Percentiles rank a stretch among this genome's conserved stretches.
These are phyloP conservation scores for Nakazawaea ishiwadae DNA, from an alignment of 805 yeast genomes.

Conservation along the genomic window DNA sequence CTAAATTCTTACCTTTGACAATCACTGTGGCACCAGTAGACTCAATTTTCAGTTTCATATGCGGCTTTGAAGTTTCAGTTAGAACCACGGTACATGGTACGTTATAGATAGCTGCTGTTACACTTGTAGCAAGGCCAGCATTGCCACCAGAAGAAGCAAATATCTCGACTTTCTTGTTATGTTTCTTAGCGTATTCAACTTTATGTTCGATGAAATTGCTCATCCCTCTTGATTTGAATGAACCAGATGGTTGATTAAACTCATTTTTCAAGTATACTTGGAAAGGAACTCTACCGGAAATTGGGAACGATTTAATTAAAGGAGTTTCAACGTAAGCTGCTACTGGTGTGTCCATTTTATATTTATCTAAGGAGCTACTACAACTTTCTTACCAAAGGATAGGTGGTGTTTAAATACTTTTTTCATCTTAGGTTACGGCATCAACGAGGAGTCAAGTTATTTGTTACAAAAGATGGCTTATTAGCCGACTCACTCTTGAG, in stretches of 20 bases:
- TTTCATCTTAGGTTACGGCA: too few species aligned
- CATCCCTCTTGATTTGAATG: constrained; percentile 53
- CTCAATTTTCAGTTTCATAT: constrained; percentile 41
- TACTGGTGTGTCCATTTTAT: neutral
- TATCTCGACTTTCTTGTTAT: constrained; percentile 31
- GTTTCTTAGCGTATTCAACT: constrained; percentile 23
- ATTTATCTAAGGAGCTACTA: neutral
- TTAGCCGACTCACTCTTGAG: too few species aligned
- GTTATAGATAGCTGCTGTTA: constrained; percentile 32
- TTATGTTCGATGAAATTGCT: constrained; percentile 39
- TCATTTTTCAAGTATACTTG: constrained; percentile 45
- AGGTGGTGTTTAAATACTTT: too few species aligned
- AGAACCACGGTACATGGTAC: constrained; percentile 58
- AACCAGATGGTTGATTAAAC: constrained; percentile 50
- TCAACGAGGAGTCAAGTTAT: too few species aligned
- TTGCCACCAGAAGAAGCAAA: constrained; percentile 54
- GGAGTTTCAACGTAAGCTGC: constrained; percentile 12
- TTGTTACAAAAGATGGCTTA: too few species aligned
- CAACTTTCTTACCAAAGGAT: too few species aligned
- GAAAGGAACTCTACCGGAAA: constrained; percentile 5
- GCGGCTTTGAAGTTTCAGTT: constrained; percentile 42
- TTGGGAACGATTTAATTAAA: constrained; percentile 12
- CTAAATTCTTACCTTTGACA: constrained; percentile 39
- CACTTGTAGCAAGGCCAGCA: constrained; percentile 53
- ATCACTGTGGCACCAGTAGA: constrained; percentile 47